Evolutionary conservation across 768 basidiomycete genomes (phyloP).

Genomic region (Kwoniella dendrophila): DNA sequence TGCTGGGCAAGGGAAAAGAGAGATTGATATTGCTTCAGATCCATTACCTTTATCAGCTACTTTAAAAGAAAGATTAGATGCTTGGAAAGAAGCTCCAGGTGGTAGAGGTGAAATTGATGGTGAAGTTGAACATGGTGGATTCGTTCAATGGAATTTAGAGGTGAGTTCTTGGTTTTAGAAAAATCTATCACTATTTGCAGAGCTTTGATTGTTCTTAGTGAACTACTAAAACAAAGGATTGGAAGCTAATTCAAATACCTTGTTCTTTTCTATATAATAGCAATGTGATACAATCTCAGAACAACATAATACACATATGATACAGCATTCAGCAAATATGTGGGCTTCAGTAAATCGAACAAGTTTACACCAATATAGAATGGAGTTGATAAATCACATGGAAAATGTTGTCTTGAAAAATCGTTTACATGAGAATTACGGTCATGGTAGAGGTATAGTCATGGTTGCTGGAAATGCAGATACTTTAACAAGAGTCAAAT

Average conservation of each 20-base stretch:
- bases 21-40: conserved; percentile 46
- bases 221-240: not conserved
- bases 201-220: not conserved
- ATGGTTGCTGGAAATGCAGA: conserved; percentile 60
- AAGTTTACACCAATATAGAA: conserved; percentile 41
- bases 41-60: conserved; percentile 54
- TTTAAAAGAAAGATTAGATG: conserved; percentile 53
- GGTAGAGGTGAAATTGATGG: conserved; percentile 49
- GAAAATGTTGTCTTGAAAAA: conserved; percentile 33
- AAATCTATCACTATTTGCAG: not conserved
- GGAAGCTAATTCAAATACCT: not conserved
- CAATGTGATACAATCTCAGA: conserved; percentile 44
- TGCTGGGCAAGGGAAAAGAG: conserved; percentile 1
- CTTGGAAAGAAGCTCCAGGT: conserved; percentile 56
- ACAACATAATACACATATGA: conserved; percentile 52
- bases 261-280: conserved; percentile 6
- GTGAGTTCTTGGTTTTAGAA: conserved; percentile 27
- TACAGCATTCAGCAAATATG: conserved; percentile 45
- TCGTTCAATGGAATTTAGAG: conserved; percentile 55
- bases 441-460: conserved; percentile 56
- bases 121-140: conserved; percentile 53
- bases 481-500: conserved; percentile 42
- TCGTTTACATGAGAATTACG: conserved; percentile 34
- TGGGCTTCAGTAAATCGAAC: conserved; percentile 53
- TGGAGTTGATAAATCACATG: conserved; percentile 49